Evolutionary conservation across 176 grass and related monocot species (phyloP), one percentile per base, ranked within the genome.

Genomic region (Phyllostachys edulis): DNA sequence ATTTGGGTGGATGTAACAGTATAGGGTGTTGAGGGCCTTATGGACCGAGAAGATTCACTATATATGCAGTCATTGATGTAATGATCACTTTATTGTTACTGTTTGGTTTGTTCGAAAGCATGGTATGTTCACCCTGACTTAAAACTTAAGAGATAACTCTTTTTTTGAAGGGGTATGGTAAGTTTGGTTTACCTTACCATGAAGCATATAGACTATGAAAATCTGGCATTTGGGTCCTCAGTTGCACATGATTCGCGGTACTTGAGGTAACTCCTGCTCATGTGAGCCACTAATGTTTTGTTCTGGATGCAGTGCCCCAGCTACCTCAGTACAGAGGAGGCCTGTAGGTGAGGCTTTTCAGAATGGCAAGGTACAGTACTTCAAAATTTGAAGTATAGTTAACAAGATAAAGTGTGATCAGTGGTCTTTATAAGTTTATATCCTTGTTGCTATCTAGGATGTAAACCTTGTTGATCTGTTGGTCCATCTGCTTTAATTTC

Each of bases 91-190:
- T 87, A 63, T 75, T 42, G 13, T 69, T 75, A 69, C 57, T 87
- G 62, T 80, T 90, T 86, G 64, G 41, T 85, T 83, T 87, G 59
- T 84, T 87, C n/a, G 6, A 61, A 80, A 77, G 21, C 52, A 87
- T 87, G 89, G 80, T 90, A 87, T 90, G 75, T 90, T 39, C 26
- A 75, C 63, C 11, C 63, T 76, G 44, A 87, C 76, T 62, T n/a
- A 38, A 63, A 65, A 29, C 29, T 29, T 29, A 29, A 29, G 1
- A 57, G 13, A 90, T 3, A 46, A 63, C 54, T 40, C 17, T 76
- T 81, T 42, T 61, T 85, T 77, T 55, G 36, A 38, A 75, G 23
- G 17, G 32, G 42, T 54, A 70, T 70, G 85, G 69, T 87, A 62
- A 84, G 75, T 75, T 29, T 49, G 23, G 15, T 86, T 73, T 24